These are phyloP conservation scores for Globisporangium acanthophoron DNA, from an alignment of 352 stramenopile genomes.

Conservation along the genomic window DNA sequence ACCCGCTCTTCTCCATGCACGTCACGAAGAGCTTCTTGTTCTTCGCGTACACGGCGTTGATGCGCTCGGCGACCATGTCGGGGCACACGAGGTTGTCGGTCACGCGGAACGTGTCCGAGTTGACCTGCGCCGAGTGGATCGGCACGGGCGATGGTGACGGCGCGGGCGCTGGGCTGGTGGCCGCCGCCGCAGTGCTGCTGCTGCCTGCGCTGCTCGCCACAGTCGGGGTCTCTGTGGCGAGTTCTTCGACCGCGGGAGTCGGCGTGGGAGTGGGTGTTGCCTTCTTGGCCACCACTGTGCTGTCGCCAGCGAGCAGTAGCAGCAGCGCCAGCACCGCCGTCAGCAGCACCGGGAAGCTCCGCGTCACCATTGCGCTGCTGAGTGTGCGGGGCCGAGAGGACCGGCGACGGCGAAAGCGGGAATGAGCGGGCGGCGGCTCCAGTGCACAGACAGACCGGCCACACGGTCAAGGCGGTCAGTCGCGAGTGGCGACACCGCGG, in stretches of 20 bases:
- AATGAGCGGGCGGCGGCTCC: neutral
- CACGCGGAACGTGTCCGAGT: slow-evolving; percentile 41
- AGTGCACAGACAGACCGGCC: neutral
- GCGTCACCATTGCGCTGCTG: neutral
- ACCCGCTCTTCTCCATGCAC: slow-evolving; percentile 40
- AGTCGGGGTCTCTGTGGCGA: neutral
- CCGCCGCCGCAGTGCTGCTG: neutral
- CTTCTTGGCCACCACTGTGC: neutral
- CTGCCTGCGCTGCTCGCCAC: neutral
- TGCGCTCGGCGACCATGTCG: slow-evolving; percentile 22
- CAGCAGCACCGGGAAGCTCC: neutral
- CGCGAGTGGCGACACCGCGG: no score
- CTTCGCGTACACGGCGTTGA: slow-evolving; percentile 38
- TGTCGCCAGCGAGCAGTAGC: neutral
- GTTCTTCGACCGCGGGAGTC: neutral
- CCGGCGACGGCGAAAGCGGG: neutral
- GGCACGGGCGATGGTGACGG: slow-evolving; percentile 7
- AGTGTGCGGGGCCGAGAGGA: no score
- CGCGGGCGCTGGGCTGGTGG: neutral
- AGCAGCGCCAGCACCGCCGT: neutral
- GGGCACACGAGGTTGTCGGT: slow-evolving; percentile 41
- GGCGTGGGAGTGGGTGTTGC: slow-evolving; percentile 2
- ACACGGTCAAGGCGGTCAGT: no score
- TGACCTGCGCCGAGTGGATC: slow-evolving; percentile 24
- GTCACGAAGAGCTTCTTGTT: slow-evolving; percentile 46